Conservation (phyloP, 2,329 filamentous ascomycete species). For the Aspergillus tamarii region DNA sequence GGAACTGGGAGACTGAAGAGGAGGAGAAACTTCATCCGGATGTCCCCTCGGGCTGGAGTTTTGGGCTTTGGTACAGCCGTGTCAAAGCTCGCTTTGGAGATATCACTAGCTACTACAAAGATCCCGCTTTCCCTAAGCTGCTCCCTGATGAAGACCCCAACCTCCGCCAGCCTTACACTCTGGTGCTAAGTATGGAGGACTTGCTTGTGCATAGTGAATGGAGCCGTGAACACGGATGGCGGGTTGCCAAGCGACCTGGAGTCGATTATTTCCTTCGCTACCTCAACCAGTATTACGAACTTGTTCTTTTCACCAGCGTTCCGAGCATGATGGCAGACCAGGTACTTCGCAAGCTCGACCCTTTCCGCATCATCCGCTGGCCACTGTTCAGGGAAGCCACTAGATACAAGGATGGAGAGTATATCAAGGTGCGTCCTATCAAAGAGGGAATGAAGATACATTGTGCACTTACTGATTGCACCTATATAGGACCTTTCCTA, state of each 20-base stretch:
- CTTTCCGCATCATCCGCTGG: slow-evolving; percentile 93
- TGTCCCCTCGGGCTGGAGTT: slow-evolving; percentile 77
- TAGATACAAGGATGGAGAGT: slow-evolving; percentile 92
- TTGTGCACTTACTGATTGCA: not conserved
- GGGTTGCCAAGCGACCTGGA: slow-evolving; percentile 90
- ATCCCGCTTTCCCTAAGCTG: slow-evolving; percentile 91
- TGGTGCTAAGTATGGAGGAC: slow-evolving; percentile 91
- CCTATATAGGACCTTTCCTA: slow-evolving; percentile 82
- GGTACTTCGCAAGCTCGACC: slow-evolving; percentile 89
- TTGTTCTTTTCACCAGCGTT: slow-evolving; percentile 92
- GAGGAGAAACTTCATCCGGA: slow-evolving; percentile 72
- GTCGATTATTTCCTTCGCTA: slow-evolving; percentile 98
- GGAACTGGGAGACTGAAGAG: slow-evolving; percentile 79
- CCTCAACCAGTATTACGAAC: slow-evolving; percentile 95
- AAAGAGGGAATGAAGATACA: not conserved
- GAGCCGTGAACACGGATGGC: slow-evolving; percentile 92
- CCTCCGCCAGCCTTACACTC: slow-evolving; percentile 84
- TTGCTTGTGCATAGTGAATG: slow-evolving; percentile 94
- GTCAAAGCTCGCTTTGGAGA: slow-evolving; percentile 73
- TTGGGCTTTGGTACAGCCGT: slow-evolving; percentile 77
- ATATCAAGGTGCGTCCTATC: slow-evolving; percentile 78
- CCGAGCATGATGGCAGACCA: slow-evolving; percentile 84
- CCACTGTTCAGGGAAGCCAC: slow-evolving; percentile 96
- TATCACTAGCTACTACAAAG: slow-evolving; percentile 88
- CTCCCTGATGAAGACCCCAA: slow-evolving; percentile 73